A percentile compares a stretch with the other conserved stretches of the same genome.
These are phyloP conservation scores for Ophiobolus disseminans DNA, from an alignment of 2,329 filamentous ascomycete genomes.

Conservation along the genomic window DNA sequence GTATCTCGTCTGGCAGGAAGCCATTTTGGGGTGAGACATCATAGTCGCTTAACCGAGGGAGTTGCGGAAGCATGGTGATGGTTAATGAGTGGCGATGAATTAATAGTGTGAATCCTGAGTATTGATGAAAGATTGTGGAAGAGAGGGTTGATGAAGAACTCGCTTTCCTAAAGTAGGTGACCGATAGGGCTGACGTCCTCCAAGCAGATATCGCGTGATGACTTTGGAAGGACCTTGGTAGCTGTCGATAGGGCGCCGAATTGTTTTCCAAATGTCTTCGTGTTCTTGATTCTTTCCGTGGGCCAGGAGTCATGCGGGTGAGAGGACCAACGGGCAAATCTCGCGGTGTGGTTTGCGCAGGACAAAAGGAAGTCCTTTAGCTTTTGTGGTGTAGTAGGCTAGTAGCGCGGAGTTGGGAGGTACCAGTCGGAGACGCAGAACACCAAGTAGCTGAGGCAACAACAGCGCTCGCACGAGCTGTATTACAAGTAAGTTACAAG, in stretches of 20 bases:
- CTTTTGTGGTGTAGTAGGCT: conserved; percentile 14
- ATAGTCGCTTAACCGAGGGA: conserved; percentile 71
- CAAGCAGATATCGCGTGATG: no score
- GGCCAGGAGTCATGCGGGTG: no score
- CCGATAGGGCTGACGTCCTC: no score
- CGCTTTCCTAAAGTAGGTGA: no score
- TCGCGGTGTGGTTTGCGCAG: conserved; percentile 7
- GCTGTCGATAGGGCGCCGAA: no score
- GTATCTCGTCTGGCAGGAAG: conserved; percentile 84
- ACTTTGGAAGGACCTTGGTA: no score
- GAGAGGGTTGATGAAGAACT: background rate
- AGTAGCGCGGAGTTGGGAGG: conserved; percentile 11
- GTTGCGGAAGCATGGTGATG: conserved; percentile 50
- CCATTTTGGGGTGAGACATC: conserved; percentile 80
- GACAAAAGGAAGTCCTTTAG: conserved; percentile 19
- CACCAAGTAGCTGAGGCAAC: conserved; percentile 2
- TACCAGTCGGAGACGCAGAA: conserved; percentile 16
- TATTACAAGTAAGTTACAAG: background rate
- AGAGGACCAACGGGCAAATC: background rate
- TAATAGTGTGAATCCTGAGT: background rate
- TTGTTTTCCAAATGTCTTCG: no score
- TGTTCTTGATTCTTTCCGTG: no score
- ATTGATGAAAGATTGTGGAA: background rate
- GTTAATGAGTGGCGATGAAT: background rate
- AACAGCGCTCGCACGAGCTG: conserved; percentile 1